Base-by-base conservation (phyloP, 345 rosid genomes). In the Corchorus olitorius region DNA sequence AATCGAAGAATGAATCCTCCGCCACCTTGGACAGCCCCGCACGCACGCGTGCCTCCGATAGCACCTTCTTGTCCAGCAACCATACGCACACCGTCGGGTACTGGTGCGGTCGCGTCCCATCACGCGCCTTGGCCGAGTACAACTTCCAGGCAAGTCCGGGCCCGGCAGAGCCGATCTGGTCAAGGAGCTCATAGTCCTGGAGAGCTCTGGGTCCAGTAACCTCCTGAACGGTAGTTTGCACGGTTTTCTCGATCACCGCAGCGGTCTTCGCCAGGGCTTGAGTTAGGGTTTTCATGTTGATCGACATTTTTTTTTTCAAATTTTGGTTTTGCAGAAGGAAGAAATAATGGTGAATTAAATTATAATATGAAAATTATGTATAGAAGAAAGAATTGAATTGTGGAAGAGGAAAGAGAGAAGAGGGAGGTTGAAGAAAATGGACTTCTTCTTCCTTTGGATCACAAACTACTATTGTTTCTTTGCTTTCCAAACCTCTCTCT, bases 111-210 rank as follows among this genome's bases (percentile, higher is more conserved):
- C 92, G 92, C 39, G 94, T 71, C 11, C 88, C 54, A 15, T 93
- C 99, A 73, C 97, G 97, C 74, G 87, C 90, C 39, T 86, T 90
- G 27, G 93, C 99, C 0, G 93, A 83, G 86, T 87, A 92, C 33
- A 96, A 83, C 86, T 88, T 96, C 99, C 99, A 96, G 19, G 91
- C 93, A 20, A 93, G 90, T 6, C 91, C 99, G n/a, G 99, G 99
- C 0, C 99, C 98, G 4, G 99, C 97, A 20, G 99, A 93, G 74
- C 98, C 99, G 93, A 96, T 93, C 92, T 93, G 98, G 75, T 92
- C 89, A 75, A 93, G 86, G 50, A 96, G 95, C 68, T 96, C 97
- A 76, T 91, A 93, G 85, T 96, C 99, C 81, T 93, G 99, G 27
- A 96, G 83, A 58, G 99, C 77, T 70, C 83, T 92, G 2, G 99